Base-by-base conservation (phyloP, 176 grass and related monocot species). In the Metroxylon sagu region DNA sequence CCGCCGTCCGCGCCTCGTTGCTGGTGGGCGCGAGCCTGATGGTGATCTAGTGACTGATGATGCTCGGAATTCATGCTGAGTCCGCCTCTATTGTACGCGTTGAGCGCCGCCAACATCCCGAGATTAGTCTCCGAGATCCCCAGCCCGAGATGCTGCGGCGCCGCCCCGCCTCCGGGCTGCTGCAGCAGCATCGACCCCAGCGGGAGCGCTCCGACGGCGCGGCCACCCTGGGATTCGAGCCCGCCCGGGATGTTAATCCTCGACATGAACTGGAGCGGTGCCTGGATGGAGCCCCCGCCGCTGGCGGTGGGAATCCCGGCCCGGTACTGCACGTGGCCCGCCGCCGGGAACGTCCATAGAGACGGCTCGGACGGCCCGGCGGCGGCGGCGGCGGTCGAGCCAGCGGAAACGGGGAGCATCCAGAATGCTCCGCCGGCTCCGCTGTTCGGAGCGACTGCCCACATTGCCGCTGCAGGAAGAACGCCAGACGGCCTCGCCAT, bases 101-200 rank as follows among this genome's bases (percentile, higher is more conserved):
- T 92, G 60, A 98, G 76, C 2, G 82, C 84, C 18, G 93, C 82
- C n/a, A 98, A 67, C 88, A 92, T 92, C 58, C 88, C 93, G 48
- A 92, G 73, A 57, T 83, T 85, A 58, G 71, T 72, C 23, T 91
- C 92, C 5, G 76, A 31, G 70, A 64, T 92, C 31, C 60, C 62
- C 65, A 85, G 78, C 4, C 81, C 76, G 2, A 86, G 79, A 68
- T 88, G 87, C 65, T 84, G 89, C 29, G 50, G 82, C 64, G 62
- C 48, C 25, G 16, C 50, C 5, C 25, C 16, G 6, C 16, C 16
- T 3, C 25, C 6, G 1, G 49, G 65, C 18, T 68, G 65, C 53
- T 68, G 65, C 65, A 56, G 65, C 26, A 68, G 15, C 74, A 74
- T 85, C 70, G 76, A 56, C 14, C 51, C 52, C 80, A 59, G 62